Evolutionary conservation across 306 rosid genomes (phyloP), one percentile per base, ranked within the genome.

Genomic region (Cyclanthera cordifolia): DNA sequence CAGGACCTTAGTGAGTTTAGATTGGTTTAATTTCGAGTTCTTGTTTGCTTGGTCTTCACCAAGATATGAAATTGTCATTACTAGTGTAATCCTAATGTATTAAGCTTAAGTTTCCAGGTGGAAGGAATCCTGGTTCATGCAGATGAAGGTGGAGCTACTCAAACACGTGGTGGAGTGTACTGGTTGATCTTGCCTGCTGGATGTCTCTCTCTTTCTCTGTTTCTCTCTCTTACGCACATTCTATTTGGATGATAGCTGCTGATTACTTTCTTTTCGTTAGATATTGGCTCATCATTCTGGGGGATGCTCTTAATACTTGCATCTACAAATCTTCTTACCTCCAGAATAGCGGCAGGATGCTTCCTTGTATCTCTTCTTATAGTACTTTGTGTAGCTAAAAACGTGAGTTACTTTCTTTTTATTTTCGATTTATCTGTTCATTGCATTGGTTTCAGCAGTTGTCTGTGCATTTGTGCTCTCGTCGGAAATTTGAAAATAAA

Each of bases 281-380:
- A 92, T 81, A 88, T 92, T 53, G 98, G 98, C 50, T 92, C 98
- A 41, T 92, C 98, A 69, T 89, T 92, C 80, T 92, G 98, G 98
- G 98, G 98, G 74, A 85, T 87, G 98, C 75, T 80, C 53, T 81
- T 92, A 79, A 83, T 92, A 68, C 90, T 89, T n/a, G 93, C 95
- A 15, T 87, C 98, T 12, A 89, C 98, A 74, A 80, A 89, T 71
- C 80, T 87, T 78, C 27, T 89, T 50, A 77, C 93, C 37, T 90
- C 98, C 16, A 87, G 89, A 78, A 86, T 92, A 75, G 98, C 96
- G 58, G 96, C 98, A 46, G 98, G 91, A 63, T 85, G 98, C 82
- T 80, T 92, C 32, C 71, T 76, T 75, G 78, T 74, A 75, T 91
- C 98, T 54, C 91, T 92, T 55, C 30, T 92, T 68, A 39, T 92